A percentile compares a stretch with the other conserved stretches of the same genome.
Evolutionary conservation across 2,329 filamentous ascomycete genomes (phyloP).

Genomic region (Cryphonectria naterciae): DNA sequence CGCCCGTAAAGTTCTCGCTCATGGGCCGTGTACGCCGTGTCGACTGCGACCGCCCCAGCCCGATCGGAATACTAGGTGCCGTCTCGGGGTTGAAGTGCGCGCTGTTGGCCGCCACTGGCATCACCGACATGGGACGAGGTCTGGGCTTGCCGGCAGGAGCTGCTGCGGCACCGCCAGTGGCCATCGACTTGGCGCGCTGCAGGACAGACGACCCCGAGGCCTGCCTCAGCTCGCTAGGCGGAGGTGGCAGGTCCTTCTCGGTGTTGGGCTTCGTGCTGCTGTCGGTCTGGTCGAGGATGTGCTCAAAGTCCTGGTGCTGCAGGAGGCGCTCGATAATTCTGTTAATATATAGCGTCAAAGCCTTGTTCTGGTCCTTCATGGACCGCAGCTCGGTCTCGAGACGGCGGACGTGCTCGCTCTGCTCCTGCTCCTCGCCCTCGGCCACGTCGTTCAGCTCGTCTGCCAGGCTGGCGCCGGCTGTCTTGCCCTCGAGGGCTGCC

Average conservation of each 20-base stretch:
- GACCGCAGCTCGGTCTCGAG: conserved; percentile 79
- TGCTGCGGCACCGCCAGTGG: conserved; percentile 42
- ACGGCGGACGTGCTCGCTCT: conserved; percentile 62
- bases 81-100: conserved; percentile 64
- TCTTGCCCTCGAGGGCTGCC: conserved; percentile 64
- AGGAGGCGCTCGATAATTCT: conserved; percentile 96
- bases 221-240: conserved; percentile 54
- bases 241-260: conserved; percentile 84
- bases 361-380: conserved; percentile 94
- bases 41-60: conserved; percentile 59
- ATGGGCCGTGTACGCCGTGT: conserved; percentile 55
- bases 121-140: conserved; percentile 61
- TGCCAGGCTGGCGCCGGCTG: conserved; percentile 65
- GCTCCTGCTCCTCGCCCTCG: conserved; percentile 54
- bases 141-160: conserved; percentile 44
- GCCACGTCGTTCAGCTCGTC: conserved; percentile 81
- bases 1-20: conserved; percentile 66
- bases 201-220: conserved; percentile 53
- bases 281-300: conserved; percentile 82
- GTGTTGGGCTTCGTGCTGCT: conserved; percentile 56
- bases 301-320: conserved; percentile 92
- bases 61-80: conserved; percentile 76
- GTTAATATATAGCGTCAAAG: conserved; percentile 96
- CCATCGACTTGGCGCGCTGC: conserved; percentile 65
- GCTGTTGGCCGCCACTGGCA: conserved; percentile 50